Percentiles rank a stretch among this genome's conserved stretches.
Conservation (phyloP, 2,329 filamentous ascomycete species). For the Alternaria brassicicola region DNA sequence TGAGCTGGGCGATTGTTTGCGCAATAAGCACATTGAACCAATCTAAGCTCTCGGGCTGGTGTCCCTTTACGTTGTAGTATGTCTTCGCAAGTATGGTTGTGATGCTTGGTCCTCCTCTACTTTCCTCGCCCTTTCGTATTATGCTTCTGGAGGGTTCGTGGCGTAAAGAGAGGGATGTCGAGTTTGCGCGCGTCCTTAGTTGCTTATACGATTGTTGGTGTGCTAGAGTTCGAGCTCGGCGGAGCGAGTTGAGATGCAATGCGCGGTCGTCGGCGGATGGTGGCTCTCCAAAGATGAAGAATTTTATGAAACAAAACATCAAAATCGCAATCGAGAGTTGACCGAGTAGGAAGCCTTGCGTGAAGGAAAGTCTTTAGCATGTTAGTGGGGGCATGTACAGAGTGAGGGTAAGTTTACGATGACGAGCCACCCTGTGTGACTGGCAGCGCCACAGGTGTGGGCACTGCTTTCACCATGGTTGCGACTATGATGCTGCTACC, state of each 20-base stretch:
- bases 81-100: conserved; percentile 94
- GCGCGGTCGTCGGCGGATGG: conserved; percentile 83
- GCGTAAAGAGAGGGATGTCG: conserved; percentile 37
- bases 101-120: conserved; percentile 75
- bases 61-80: conserved; percentile 94
- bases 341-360: conserved; percentile 88
- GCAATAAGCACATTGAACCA: conserved; percentile 99
- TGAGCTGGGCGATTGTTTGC: conserved; percentile 94
- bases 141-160: conserved; percentile 48
- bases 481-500: conserved; percentile 12
- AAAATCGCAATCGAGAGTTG: conserved; percentile 91
- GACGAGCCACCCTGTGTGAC: conserved; percentile 23
- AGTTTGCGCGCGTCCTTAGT: conserved; percentile 43
- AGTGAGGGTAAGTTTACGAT: conserved; percentile 15
- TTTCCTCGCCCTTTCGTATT: conserved; percentile 54
- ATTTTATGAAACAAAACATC: conserved; percentile 95
- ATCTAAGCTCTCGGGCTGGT: conserved; percentile 94
- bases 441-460: conserved; percentile 23
- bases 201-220: conserved; percentile 57
- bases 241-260: conserved; percentile 74
- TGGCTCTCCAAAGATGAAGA: conserved; percentile 98
- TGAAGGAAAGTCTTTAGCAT: conserved; percentile 76
- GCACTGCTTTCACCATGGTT: conserved; percentile 23
- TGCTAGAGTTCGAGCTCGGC: conserved; percentile 73
- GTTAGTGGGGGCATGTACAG: conserved; percentile 28